Evolutionary conservation across 331 rosid genomes (phyloP).

Genomic region (Spiraea crenata): DNA sequence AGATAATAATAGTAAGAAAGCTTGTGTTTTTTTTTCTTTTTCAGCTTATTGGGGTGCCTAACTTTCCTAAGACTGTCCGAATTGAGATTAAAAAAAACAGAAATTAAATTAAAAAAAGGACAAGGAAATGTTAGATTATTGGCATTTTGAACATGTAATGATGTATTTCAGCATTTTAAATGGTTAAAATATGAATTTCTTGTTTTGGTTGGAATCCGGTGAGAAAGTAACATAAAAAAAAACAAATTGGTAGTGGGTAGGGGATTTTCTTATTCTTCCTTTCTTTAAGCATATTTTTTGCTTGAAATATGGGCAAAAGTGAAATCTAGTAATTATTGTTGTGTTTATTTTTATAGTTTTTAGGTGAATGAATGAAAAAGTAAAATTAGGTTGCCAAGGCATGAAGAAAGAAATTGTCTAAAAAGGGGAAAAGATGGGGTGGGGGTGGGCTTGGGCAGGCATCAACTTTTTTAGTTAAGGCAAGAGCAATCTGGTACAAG

Average conservation of each 20-base stretch:
- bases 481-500: conserved; percentile 21
- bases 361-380: conserved; percentile 74
- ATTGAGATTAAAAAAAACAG: conserved; percentile 63
- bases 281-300: conserved; percentile 31
- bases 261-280: conserved; percentile 48
- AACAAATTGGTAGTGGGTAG: conserved; percentile 66
- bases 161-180: conserved; percentile 32
- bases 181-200: conserved; percentile 39
- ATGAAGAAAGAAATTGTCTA: conserved; percentile 71
- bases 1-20: conserved; percentile 65
- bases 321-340: conserved; percentile 47
- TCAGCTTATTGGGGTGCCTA: conserved; percentile 69
- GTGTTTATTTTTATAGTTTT: conserved; percentile 32
- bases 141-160: conserved; percentile 41
- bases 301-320: conserved; percentile 47
- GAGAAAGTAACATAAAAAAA: conserved; percentile 36
- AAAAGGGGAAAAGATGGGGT: conserved; percentile 45
- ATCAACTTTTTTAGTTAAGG: conserved; percentile 34
- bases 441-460: conserved; percentile 44
- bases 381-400: conserved; percentile 81
- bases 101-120: conserved; percentile 30
- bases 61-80: conserved; percentile 72
- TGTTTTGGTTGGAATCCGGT: conserved; percentile 63
- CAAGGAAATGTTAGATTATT: conserved; percentile 31
- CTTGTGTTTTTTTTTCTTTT: conserved; percentile 54